Evolutionary conservation across 352 stramenopile species (phyloP).

Genomic region (Globisporangium cystogenes): DNA sequence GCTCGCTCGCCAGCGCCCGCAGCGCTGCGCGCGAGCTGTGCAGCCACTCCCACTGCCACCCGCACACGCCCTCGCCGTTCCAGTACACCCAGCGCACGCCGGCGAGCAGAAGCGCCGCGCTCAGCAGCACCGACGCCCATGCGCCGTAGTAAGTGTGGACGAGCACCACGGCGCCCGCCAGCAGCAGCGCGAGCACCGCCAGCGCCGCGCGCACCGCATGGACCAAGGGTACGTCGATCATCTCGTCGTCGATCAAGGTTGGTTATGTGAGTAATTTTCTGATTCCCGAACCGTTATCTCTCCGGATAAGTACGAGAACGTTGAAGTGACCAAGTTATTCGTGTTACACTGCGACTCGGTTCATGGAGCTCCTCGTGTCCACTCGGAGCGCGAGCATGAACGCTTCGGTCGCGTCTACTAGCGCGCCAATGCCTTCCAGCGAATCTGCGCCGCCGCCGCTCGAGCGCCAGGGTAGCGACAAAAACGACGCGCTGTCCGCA

Average conservation of each 20-base stretch:
- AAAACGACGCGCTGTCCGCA: conserved; percentile 11
- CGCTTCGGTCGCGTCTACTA: no score
- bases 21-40: conserved; percentile 25
- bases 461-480: conserved; percentile 1
- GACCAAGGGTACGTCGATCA: conserved; percentile 23
- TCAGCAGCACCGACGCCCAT: conserved; percentile 11
- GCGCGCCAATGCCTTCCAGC: no score
- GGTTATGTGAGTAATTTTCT: no score
- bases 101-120: conserved; percentile 15
- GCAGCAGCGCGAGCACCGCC: conserved; percentile 8
- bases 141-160: conserved; percentile 26
- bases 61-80: conserved; percentile 56
- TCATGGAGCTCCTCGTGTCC: no score
- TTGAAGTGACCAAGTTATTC: no score
- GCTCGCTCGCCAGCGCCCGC: conserved; percentile 23
- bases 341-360: no score
- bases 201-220: conserved; percentile 15
- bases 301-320: no score
- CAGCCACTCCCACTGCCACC: conserved; percentile 40
- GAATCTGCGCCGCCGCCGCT: background rate
- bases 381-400: no score
- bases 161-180: conserved; percentile 4
- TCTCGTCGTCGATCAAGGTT: no score
- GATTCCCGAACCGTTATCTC: no score
- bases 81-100: conserved; percentile 50